A percentile compares a stretch with the other conserved stretches of the same genome.
phyloP scores from a whole-genome alignment of 805 yeast genomes.

The Saturnispora sekii region DNA sequence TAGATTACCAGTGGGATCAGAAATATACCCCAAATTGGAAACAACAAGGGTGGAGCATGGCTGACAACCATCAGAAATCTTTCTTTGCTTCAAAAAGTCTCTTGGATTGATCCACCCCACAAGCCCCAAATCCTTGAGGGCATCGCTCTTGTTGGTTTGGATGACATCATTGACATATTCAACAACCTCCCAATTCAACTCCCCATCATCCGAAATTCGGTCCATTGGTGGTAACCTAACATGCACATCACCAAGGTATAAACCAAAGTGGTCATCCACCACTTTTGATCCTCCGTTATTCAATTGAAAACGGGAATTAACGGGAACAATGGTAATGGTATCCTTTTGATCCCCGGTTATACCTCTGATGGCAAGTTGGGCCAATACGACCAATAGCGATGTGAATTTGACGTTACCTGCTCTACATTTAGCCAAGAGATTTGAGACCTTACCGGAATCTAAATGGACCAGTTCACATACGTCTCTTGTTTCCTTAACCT shows the following conservation, averaged over 20 bases:
- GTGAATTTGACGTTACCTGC: conserved; percentile 11
- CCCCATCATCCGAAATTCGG: not conserved
- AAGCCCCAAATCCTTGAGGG: conserved; percentile 11
- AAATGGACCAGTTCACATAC: conserved; percentile 8
- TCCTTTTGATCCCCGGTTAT: conserved; percentile 9
- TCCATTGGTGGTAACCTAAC: conserved; percentile 8
- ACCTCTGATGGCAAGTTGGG: conserved; percentile 8
- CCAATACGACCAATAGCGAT: conserved; percentile 9
- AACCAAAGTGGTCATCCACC: conserved; percentile 7
- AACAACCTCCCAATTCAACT: conserved; percentile 10
- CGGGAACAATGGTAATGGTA: conserved; percentile 11
- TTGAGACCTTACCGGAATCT: not conserved
- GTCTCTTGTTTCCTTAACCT: conserved; percentile 1
- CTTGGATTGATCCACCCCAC: conserved; percentile 8
- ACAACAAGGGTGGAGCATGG: conserved; percentile 12
- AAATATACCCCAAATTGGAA: conserved; percentile 8
- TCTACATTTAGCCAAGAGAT: conserved; percentile 5
- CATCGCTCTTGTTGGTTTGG: conserved; percentile 6
- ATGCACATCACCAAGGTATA: conserved; percentile 11
- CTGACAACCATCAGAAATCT: conserved; percentile 4
- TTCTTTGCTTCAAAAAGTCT: conserved; percentile 6
- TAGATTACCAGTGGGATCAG: not conserved
- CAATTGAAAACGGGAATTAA: conserved; percentile 9
- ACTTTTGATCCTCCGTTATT: not conserved
- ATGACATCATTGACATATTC: conserved; percentile 9